A percentile compares a stretch with the other conserved stretches of the same genome.
These are phyloP conservation scores for Candida tetrigidarum DNA, from an alignment of 1,139 yeast genomes.

Conservation along the genomic window DNA sequence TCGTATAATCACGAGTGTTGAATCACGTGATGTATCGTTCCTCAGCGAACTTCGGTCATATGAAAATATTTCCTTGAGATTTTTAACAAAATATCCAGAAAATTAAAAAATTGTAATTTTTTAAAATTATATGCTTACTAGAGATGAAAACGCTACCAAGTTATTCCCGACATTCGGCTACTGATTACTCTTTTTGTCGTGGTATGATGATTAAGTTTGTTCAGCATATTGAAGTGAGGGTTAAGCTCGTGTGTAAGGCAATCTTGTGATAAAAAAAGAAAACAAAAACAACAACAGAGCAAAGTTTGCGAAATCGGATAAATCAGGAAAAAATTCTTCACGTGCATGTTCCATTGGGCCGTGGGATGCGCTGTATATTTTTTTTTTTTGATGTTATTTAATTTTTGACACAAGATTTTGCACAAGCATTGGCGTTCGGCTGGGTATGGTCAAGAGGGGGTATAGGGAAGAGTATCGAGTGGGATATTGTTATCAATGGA, in stretches of 20 bases:
- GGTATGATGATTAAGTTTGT: background rate
- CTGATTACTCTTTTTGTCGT: background rate
- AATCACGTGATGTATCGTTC: too few species aligned
- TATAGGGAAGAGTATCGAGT: too few species aligned
- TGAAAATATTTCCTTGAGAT: background rate
- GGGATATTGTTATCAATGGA: too few species aligned
- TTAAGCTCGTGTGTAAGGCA: background rate
- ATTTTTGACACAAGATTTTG: background rate
- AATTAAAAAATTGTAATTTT: too few species aligned
- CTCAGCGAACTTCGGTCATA: background rate
- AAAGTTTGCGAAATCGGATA: background rate
- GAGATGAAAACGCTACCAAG: too few species aligned
- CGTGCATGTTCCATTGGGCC: conserved; percentile 3
- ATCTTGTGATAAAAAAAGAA: background rate
- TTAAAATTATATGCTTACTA: too few species aligned
- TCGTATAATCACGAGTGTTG: background rate
- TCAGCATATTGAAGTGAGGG: background rate
- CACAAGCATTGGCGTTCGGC: too few species aligned
- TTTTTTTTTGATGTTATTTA: background rate
- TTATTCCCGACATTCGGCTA: background rate
- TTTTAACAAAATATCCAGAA: background rate
- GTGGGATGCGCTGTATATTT: background rate
- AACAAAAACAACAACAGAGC: background rate
- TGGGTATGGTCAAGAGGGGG: too few species aligned
- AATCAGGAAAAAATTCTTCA: conserved; percentile 4